Evolutionary conservation across 345 rosid species (phyloP), one percentile per base, ranked within the genome.

Genomic region (Populus deltoides): DNA sequence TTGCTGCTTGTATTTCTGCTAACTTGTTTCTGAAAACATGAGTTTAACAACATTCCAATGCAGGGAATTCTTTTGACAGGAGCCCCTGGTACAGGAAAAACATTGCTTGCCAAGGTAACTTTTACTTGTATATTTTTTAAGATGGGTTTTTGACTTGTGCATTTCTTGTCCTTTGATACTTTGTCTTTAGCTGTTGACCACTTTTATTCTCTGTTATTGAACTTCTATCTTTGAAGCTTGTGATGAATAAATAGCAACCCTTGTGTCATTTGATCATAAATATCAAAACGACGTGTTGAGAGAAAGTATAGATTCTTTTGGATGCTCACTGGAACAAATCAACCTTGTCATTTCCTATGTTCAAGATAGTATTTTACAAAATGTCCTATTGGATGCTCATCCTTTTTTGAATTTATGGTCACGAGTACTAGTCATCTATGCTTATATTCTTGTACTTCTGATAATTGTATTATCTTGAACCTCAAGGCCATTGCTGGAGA

Each of bases 1-100:
- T 61, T 18, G 17, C 16, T 29, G 29, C 66, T 31, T 80, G 27
- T 39, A 38, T 72, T 53, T 45, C 8, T 68, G 16, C 20, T 55
- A 17, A 36, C 43, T 35, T 74, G 29, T 72, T 15, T 68, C 62
- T 22, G 18, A 66, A 61, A 39, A 45, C 67, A 36, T 43, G 65
- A 61, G 47, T 61, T 66, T 68, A 67, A 70, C 73, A 36, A 59
- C 62, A 53, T 38, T 72, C 74, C 59, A 80, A 81, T 51, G 72
- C 87, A 93, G 99, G 99, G 98, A 87, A 97, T 97, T 83, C 95
- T 97, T 79, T 89, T 97, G 82, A 97, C 99, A 8, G 99, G 99
- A 81, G 97, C 98, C 71, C 98, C 99, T 86, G 99, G 98, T 81
- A 97, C 99, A 61, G 99, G 99, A 80, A 97, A 93, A 87, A 97